Evolutionary conservation across 768 basidiomycete genomes (phyloP), one percentile per base, ranked within the genome.

Genomic region (Pisolithus tinctorius): DNA sequence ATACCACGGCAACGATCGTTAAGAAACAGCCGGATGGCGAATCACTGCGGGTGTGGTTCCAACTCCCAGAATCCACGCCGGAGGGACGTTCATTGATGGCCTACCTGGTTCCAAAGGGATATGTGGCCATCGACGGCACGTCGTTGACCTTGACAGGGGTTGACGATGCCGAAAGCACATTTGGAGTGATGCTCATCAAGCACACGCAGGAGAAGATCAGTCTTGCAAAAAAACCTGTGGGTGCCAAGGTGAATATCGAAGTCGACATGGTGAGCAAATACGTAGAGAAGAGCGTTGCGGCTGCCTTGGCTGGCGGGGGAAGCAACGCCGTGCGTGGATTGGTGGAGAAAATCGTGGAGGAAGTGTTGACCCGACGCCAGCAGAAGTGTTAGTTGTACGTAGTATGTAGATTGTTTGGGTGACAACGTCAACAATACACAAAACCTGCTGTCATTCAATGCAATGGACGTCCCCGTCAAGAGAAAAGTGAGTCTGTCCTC

Each of bases 241-340:
- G 93, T 0, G 79, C 80, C 44, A 86, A 78, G 60, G 93, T 98
- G 47, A 99, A 99, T 63, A 79, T 99, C 53, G 96, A 99, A 72
- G 93, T 86, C 41, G 93, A 96, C 64, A 91, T 93, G 82, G 83
- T 94, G 17, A 92, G 89, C 14, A 95, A 95, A 68, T 93, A 90
- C 56, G 88, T 94, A 4, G 79, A 80, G 61, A 93, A 93, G 74
- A 86, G 89, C 50, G 88, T 94, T 2, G 63, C 69, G 13, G 84
- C 85, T 38, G 82, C 81, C 47, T 69, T 90, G 39, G 77, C 77
- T 6, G 82, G 81, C 1, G 73, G 70, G 6, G 81, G 74, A 0
- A 74, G 74, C 17, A 71, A 72, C 30, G 72, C 72, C 3, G 58
- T 86, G 44, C 69, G 71, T 46, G 66, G 59, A 14, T 48, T 81